These are phyloP conservation scores for Cyclaneusma minus DNA, from an alignment of 2,329 filamentous ascomycete genomes.

Conservation along the genomic window DNA sequence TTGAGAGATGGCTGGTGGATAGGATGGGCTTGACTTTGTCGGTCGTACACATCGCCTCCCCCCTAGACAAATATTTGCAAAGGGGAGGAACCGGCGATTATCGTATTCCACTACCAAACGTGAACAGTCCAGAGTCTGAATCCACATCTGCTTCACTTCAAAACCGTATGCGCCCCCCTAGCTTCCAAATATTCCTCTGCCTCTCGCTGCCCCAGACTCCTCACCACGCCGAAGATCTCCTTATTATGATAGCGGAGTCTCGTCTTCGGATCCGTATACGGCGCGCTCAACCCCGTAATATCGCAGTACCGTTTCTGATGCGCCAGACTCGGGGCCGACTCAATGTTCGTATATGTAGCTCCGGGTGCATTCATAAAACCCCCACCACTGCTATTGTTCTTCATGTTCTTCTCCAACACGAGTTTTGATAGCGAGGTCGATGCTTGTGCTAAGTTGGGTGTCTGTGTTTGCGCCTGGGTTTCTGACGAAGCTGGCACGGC, in stretches of 20 bases:
- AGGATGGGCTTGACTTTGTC: constrained; percentile 89
- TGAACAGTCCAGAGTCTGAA: too few species aligned
- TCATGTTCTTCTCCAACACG: constrained; percentile 70
- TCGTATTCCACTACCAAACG: constrained; percentile 1
- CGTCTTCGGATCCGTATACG: constrained; percentile 91
- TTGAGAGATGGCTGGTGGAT: constrained; percentile 72
- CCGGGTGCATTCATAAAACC: constrained; percentile 33
- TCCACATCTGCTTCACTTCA: constrained; percentile 65
- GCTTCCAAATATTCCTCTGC: constrained; percentile 83
- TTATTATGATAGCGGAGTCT: constrained; percentile 82
- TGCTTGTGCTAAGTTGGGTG: constrained; percentile 72
- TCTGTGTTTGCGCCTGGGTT: constrained; percentile 23
- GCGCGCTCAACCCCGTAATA: constrained; percentile 79
- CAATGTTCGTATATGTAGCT: constrained; percentile 91
- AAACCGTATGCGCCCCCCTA: constrained; percentile 78
- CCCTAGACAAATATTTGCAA: constrained; percentile 12
- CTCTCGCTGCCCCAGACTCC: constrained; percentile 63
- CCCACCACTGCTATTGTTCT: constrained; percentile 18
- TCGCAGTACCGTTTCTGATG: constrained; percentile 88
- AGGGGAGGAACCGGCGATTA: constrained; percentile 1
- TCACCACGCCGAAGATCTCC: constrained; percentile 77
- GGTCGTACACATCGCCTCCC: too few species aligned
- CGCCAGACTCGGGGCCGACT: constrained; percentile 77
- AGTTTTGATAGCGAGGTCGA: constrained; percentile 75
- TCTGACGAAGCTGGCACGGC: constrained; percentile 17